Evolutionary conservation across 202 grass and related monocot species (phyloP), one percentile per base, ranked within the genome.

Genomic region (Digitaria exilis): DNA sequence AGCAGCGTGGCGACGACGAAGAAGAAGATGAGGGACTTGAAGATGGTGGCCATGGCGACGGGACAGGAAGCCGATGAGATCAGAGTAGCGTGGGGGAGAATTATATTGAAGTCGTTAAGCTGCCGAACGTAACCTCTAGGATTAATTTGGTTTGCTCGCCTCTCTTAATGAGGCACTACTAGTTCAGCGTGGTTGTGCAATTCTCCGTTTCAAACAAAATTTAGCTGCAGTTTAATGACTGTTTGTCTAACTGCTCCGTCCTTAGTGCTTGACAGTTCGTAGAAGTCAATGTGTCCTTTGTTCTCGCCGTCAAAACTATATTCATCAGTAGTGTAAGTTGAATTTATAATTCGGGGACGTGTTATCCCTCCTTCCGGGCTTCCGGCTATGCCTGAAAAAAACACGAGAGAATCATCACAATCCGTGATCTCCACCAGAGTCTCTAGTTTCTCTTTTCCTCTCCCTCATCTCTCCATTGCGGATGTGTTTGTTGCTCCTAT

Each of bases 111-210:
- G 51, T 24, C 59, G 22, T 4, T 66, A 3, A 14, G 5, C 22
- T 51, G 65, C 29, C 21, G n/a, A n/a, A n/a, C n/a, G 69, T 69
- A 88, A 88, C 69, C 61, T 80, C 51, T 35, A 21, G 35, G 64
- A 9, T 34, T 56, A 29, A 73, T 41, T 71, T 21, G 41, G 11
- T 59, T 14, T 41, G 19, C 17, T 17, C 25, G 5, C 26, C 57
- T 79, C 57, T 79, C n/a, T 51, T 49, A 28, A 29, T 42, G 13
- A 37, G 22, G 19, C 10, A 24, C 25, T 7, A 9, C 6, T 17
- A 62, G 62, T n/a, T 31, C 16, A 21, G 26, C 41, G 32, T 4
- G 22, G 16, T 16, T 19, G 25, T 26, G 25, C 45, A 46, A 49
- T 48, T 31, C 43, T 50, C 69, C 25, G 69, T 70, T 31, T 31